These are phyloP conservation scores for Lizonia empirigonia DNA, from an alignment of 2,329 filamentous ascomycete species.

Conservation along the genomic window DNA sequence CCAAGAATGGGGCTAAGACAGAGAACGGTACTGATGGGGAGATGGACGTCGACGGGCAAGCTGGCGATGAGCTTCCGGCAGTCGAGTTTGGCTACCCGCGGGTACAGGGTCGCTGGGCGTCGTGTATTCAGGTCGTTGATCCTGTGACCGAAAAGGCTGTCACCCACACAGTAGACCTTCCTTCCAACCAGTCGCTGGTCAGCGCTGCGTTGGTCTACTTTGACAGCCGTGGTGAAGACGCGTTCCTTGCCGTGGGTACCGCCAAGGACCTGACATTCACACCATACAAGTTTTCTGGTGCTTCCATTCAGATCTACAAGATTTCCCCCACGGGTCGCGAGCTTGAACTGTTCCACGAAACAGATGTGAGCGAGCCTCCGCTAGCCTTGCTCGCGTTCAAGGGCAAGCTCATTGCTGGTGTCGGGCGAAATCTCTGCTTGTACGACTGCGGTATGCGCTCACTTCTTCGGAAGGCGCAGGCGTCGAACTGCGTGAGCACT, in stretches of 20 bases:
- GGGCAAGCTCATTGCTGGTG: constrained; percentile 82
- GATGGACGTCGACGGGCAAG: constrained; percentile 27
- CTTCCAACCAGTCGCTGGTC: constrained; percentile 89
- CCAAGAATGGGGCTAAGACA: constrained; percentile 35
- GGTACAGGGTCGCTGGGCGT: constrained; percentile 87
- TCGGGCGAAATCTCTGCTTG: constrained; percentile 80
- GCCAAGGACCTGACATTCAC: constrained; percentile 85
- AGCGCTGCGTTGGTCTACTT: constrained; percentile 86
- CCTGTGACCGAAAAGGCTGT: constrained; percentile 73
- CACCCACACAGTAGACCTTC: constrained; percentile 78
- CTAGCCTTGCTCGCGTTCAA: constrained; percentile 93
- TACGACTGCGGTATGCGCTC: constrained; percentile 95
- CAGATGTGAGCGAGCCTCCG: constrained; percentile 86
- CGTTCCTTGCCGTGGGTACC: constrained; percentile 91
- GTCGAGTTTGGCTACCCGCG: constrained; percentile 89
- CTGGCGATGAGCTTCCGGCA: constrained; percentile 66
- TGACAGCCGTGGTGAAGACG: constrained; percentile 79
- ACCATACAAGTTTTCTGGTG: constrained; percentile 72
- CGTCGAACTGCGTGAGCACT: constrained; percentile 71
- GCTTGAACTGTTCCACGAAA: constrained; percentile 95
- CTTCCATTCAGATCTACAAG: constrained; percentile 90
- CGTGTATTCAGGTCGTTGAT: constrained; percentile 91
- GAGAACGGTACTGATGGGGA: constrained; percentile 45
- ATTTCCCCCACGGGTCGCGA: constrained; percentile 86
- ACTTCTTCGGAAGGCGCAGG: constrained; percentile 88